Evolutionary conservation across 345 rosid species (phyloP).

Genomic region (Eucalyptus regnans): DNA sequence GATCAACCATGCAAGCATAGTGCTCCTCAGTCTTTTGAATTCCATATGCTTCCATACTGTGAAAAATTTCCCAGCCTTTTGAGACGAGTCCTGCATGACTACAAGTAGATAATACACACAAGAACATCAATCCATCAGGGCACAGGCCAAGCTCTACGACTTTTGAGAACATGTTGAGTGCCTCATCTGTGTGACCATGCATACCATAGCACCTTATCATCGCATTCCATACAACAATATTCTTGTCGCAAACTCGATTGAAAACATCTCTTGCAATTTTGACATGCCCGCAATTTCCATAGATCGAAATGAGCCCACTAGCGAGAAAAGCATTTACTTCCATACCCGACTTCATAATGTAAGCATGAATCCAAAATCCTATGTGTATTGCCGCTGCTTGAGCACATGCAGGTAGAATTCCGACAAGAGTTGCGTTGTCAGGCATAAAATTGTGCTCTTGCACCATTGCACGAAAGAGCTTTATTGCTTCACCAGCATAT

Average conservation of each 20-base stretch:
- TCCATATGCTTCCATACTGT: not conserved
- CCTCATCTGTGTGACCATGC: not conserved
- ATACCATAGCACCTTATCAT: not conserved
- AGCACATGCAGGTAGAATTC: not conserved
- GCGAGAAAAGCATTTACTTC: not conserved
- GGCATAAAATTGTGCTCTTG: not conserved
- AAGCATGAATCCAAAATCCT: not conserved
- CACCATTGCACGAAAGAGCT: not conserved
- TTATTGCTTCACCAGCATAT: not conserved
- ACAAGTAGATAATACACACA: not conserved
- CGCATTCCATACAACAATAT: not conserved
- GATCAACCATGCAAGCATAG: conserved; percentile 1
- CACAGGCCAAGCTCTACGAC: not conserved
- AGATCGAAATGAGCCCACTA: not conserved
- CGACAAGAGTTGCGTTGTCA: not conserved
- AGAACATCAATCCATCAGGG: not conserved
- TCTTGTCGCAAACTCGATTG: not conserved
- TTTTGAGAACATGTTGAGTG: not conserved
- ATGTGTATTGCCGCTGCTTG: not conserved
- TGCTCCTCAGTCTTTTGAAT: not conserved
- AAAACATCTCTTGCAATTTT: not conserved
- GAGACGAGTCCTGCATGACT: not conserved
- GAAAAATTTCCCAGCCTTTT: not conserved
- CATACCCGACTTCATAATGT: not conserved
- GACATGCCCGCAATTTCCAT: not conserved